These are phyloP conservation scores for Turritis glabra DNA, from an alignment of 345 rosid genomes.

Conservation along the genomic window DNA sequence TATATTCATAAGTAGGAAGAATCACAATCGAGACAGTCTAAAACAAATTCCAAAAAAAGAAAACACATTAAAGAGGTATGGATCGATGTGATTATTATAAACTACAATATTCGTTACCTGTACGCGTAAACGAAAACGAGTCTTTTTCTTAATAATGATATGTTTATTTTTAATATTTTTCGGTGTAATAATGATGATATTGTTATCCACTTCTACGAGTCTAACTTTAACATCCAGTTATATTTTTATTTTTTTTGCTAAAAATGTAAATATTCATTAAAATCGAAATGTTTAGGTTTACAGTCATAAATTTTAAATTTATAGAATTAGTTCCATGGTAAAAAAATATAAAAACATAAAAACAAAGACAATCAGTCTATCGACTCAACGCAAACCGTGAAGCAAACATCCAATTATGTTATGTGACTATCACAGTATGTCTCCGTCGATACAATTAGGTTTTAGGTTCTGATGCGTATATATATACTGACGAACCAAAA, in stretches of 20 bases:
- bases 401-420: too few relatives aligned
- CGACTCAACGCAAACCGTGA: too few relatives aligned
- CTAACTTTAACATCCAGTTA: not conserved
- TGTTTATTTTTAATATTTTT: not conserved
- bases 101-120: constrained; percentile 1
- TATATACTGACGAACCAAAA: too few relatives aligned
- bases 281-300: too few relatives aligned
- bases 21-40: not conserved
- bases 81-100: not conserved
- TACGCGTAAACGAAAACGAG: constrained; percentile 1
- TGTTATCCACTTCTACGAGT: constrained; percentile 14
- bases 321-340: too few relatives aligned
- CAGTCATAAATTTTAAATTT: too few relatives aligned
- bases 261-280: too few relatives aligned
- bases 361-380: too few relatives aligned
- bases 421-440: not conserved
- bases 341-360: too few relatives aligned
- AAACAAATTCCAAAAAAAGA: not conserved
- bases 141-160: too few relatives aligned
- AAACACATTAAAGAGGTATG: constrained; percentile 6
- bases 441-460: not conserved
- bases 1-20: constrained; percentile 4
- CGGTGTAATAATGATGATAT: too few relatives aligned
- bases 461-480: not conserved
- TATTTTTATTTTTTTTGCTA: too few relatives aligned